phyloP scores from a whole-genome alignment of 108 stramenopile species.

The Cyclotella distinguenda region DNA sequence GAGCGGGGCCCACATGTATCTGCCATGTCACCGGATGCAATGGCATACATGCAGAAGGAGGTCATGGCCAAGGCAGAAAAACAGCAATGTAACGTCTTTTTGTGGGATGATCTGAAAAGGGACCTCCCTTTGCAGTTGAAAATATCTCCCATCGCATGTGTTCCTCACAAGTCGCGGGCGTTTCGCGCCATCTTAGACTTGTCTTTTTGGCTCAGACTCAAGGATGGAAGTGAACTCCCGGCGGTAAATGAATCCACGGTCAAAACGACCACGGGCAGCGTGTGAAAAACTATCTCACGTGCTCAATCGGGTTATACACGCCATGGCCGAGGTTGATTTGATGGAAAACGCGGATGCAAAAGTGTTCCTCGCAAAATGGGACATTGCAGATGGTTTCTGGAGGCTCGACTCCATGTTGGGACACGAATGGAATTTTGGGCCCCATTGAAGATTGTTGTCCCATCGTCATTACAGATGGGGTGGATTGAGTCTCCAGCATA shows the following conservation, averaged over 20 bases:
- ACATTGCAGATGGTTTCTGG: neutral
- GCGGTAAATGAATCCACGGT: neutral
- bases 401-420: neutral
- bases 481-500: neutral
- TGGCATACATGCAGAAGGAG: neutral
- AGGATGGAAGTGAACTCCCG: neutral
- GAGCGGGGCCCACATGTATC: slow-evolving; percentile 11
- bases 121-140: neutral
- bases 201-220: neutral
- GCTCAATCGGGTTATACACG: neutral
- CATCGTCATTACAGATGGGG: neutral
- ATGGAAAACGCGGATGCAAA: no score
- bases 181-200: neutral
- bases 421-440: neutral
- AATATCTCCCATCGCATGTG: neutral
- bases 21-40: slow-evolving; percentile 2
- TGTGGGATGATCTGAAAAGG: neutral
- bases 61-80: neutral
- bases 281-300: neutral
- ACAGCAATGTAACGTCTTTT: neutral
- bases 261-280: neutral
- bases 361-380: neutral
- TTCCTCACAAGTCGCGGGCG: neutral
- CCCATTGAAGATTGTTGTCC: neutral
- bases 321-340: neutral